Evolutionary conservation across 106 monocot genomes (phyloP).

Genomic region (Platanthera guangdongensis): DNA sequence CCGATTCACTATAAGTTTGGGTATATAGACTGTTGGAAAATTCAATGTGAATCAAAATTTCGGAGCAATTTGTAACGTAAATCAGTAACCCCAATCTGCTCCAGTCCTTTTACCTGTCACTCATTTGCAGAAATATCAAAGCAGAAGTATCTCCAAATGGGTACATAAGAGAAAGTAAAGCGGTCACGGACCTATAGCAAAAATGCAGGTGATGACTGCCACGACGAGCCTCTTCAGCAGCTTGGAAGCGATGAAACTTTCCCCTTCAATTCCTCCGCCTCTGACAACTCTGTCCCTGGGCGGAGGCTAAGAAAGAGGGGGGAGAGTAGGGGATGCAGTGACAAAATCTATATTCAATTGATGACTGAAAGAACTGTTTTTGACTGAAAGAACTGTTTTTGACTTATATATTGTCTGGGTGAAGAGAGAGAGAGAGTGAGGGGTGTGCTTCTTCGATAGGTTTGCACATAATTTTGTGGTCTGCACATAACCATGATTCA

Average conservation of each 20-base stretch:
- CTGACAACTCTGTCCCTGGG: background rate
- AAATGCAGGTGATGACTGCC: conserved; percentile 40
- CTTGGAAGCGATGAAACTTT: conserved; percentile 16
- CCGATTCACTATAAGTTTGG: background rate
- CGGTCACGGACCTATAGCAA: conserved; percentile 34
- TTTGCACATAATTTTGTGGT: too few relatives aligned
- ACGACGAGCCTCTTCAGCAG: conserved; percentile 30
- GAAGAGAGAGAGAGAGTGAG: too few relatives aligned
- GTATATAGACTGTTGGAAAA: background rate
- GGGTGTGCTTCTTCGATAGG: background rate
- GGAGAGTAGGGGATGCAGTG: background rate
- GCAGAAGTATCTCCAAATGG: too few relatives aligned
- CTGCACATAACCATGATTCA: too few relatives aligned
- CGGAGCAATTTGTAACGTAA: background rate
- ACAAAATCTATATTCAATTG: conserved; percentile 1
- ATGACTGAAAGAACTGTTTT: background rate
- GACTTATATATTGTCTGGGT: background rate
- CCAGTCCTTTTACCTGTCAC: too few relatives aligned
- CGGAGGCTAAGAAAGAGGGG: background rate
- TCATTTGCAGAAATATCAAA: background rate
- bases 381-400: too few relatives aligned
- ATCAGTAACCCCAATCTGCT: background rate
- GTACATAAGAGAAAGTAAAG: background rate
- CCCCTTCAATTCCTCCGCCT: background rate
- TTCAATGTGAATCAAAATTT: background rate